phyloP scores from a whole-genome alignment of 768 basidiomycete species.

The Boletus rubescentipes region DNA sequence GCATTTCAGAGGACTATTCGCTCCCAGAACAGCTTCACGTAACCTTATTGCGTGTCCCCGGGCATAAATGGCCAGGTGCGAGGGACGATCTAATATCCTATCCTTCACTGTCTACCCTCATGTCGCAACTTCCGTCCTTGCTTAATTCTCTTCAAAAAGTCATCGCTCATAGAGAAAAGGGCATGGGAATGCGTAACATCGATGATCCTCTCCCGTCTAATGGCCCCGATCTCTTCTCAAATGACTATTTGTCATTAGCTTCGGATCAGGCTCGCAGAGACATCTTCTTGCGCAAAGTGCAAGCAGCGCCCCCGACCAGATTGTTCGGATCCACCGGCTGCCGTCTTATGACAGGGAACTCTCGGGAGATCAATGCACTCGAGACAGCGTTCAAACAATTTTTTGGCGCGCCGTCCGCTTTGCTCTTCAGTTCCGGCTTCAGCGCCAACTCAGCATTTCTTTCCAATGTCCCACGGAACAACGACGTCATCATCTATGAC shows the following conservation, averaged over 20 bases:
- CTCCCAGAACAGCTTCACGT: neutral
- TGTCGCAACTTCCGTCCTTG: conserved; percentile 10
- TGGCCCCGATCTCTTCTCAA: conserved; percentile 43
- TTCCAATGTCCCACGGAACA: conserved; percentile 40
- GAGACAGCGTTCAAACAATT: conserved; percentile 12
- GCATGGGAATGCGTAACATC: conserved; percentile 9
- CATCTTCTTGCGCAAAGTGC: conserved; percentile 31
- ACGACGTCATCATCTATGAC: conserved; percentile 53
- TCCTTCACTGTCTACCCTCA: neutral
- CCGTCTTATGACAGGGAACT: conserved; percentile 44
- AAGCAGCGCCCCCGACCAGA: conserved; percentile 14
- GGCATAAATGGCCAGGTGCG: conserved; percentile 6
- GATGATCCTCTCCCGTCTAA: conserved; percentile 17
- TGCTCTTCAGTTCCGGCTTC: conserved; percentile 56
- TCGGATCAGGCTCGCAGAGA: conserved; percentile 33
- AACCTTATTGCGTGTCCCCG: neutral
- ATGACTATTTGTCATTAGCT: conserved; percentile 52
- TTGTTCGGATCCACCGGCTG: conserved; percentile 52
- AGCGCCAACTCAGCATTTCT: conserved; percentile 54
- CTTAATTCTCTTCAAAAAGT: conserved; percentile 15
- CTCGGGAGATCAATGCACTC: conserved; percentile 11
- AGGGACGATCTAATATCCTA: neutral
- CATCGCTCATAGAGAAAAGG: conserved; percentile 4
- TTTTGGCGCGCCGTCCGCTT: conserved; percentile 36
- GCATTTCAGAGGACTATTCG: neutral